Percentiles rank a stretch among this genome's conserved stretches.
Evolutionary conservation across 2,329 filamentous ascomycete species (phyloP).

Genomic region (Verticillium alfalfae): DNA sequence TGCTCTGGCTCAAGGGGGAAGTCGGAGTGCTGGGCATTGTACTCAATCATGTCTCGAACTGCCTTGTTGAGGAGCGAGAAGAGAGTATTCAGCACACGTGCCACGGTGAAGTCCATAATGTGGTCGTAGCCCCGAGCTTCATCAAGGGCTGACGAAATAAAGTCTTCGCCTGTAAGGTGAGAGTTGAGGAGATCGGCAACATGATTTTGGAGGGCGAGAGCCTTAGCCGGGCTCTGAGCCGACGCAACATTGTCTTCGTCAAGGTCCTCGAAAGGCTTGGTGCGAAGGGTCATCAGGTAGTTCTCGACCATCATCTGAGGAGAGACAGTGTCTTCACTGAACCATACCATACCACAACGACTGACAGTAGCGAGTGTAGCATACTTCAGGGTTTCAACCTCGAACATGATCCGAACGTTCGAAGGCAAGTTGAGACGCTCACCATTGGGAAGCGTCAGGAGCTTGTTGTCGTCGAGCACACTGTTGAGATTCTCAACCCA

Average conservation of each 20-base stretch:
- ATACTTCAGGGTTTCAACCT: constrained; percentile 96
- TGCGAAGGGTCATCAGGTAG: constrained; percentile 79
- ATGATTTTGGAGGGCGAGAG: constrained; percentile 70
- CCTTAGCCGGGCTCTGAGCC: constrained; percentile 71
- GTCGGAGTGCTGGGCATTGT: constrained; percentile 90
- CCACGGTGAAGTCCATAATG: constrained; percentile 97
- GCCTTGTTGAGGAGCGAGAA: constrained; percentile 96
- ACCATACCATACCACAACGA: constrained; percentile 99
- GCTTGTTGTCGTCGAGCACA: constrained; percentile 97
- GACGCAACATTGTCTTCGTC: constrained; percentile 84
- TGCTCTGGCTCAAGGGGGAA: constrained; percentile 90
- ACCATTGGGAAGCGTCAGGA: constrained; percentile 93
- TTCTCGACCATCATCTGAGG: constrained; percentile 88
- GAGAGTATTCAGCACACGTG: constrained; percentile 83
- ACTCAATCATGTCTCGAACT: constrained; percentile 87
- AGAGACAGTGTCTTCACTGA: constrained; percentile 95
- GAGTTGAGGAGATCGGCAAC: constrained; percentile 74
- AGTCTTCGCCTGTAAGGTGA: constrained; percentile 71
- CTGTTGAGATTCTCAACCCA: constrained; percentile 99
- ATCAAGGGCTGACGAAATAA: constrained; percentile 71
- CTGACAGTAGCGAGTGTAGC: constrained; percentile 97
- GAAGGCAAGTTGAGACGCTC: constrained; percentile 90
- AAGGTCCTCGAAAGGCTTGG: constrained; percentile 84
- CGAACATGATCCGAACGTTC: constrained; percentile 99
- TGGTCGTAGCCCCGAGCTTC: constrained; percentile 77